These are phyloP conservation scores for Diutina neorugosa DNA, from an alignment of 1,139 yeast species.

Conservation along the genomic window DNA sequence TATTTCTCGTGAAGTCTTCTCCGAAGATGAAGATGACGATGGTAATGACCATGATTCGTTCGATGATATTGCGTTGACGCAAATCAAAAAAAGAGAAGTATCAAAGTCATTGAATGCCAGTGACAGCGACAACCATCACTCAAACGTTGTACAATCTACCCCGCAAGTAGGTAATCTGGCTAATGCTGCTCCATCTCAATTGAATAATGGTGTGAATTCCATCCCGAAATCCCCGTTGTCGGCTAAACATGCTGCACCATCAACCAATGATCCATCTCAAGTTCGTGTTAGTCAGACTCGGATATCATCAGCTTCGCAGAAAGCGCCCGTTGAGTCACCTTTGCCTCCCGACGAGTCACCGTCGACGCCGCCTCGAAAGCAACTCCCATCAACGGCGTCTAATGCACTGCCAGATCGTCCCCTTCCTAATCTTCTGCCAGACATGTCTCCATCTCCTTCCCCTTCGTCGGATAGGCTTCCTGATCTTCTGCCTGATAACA, in stretches of 20 bases:
- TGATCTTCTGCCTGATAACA: background rate
- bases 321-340: background rate
- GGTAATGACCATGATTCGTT: background rate
- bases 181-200: no score
- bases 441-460: background rate
- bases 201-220: no score
- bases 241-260: background rate
- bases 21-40: background rate
- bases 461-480: background rate
- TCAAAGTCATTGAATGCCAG: background rate
- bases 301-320: background rate
- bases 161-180: background rate
- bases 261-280: background rate
- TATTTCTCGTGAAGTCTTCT: background rate
- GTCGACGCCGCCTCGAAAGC: background rate
- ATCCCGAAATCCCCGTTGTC: background rate
- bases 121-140: background rate
- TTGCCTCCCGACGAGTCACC: background rate
- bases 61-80: background rate
- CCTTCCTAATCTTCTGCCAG: background rate
- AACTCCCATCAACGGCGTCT: background rate
- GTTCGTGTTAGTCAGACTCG: background rate
- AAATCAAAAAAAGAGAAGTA: background rate
- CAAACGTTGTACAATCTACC: background rate
- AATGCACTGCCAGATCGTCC: background rate